phyloP scores from a whole-genome alignment of 441 rosid genomes.

The Croton setiger region DNA sequence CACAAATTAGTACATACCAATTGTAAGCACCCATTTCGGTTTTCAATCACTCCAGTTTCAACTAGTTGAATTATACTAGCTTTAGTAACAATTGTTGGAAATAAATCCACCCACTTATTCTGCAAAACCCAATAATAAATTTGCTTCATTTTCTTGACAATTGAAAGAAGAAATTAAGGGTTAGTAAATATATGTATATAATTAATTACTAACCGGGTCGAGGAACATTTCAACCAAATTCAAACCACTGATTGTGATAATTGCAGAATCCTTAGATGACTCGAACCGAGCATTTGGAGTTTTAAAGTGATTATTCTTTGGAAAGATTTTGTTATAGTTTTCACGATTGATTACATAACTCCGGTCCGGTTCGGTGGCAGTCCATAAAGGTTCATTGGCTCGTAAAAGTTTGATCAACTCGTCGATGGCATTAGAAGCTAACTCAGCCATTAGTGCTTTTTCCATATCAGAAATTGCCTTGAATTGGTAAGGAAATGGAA shows the following conservation, averaged over 20 bases:
- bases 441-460: constrained; percentile 31
- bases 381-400: constrained; percentile 52
- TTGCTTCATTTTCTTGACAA: too few species aligned
- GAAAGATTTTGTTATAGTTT: constrained; percentile 40
- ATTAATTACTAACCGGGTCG: constrained; percentile 41
- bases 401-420: constrained; percentile 46
- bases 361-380: constrained; percentile 31
- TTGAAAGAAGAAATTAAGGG: too few species aligned
- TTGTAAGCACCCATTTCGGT: constrained; percentile 33
- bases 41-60: constrained; percentile 30
- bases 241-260: constrained; percentile 37
- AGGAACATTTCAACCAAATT: constrained; percentile 42
- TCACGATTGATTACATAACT: constrained; percentile 34
- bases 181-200: too few species aligned
- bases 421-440: constrained; percentile 44
- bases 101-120: constrained; percentile 58
- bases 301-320: constrained; percentile 28
- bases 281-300: constrained; percentile 41
- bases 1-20: constrained; percentile 29
- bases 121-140: constrained; percentile 26
- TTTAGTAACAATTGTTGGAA: constrained; percentile 55
- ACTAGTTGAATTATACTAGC: constrained; percentile 42
- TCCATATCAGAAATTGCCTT: constrained; percentile 33
- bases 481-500: constrained; percentile 4
- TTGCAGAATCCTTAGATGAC: constrained; percentile 45